phyloP scores from a whole-genome alignment of 148 eudicot genomes.

The Talinum fruticosum region DNA sequence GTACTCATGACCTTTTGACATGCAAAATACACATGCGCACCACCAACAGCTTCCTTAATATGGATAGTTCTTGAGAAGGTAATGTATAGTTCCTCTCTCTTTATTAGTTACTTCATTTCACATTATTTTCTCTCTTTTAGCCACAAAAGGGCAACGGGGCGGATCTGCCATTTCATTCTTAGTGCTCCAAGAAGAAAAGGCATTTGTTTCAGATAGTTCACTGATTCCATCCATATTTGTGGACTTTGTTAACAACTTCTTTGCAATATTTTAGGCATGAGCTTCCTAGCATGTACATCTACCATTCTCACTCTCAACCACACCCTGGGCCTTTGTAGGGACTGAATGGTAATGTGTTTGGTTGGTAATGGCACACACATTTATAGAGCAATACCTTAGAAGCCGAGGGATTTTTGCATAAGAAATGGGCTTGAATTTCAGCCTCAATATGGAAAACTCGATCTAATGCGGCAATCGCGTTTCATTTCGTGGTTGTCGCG shows the following conservation, averaged over 20 bases:
- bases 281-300: too few relatives aligned
- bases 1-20: neutral
- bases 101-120: too few relatives aligned
- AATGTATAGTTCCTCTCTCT: neutral
- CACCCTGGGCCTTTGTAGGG: too few relatives aligned
- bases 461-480: too few relatives aligned
- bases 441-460: too few relatives aligned
- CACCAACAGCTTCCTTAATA: neutral
- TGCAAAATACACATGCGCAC: neutral
- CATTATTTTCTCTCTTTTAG: neutral
- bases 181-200: neutral
- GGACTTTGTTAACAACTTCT: too few relatives aligned
- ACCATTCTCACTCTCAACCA: too few relatives aligned
- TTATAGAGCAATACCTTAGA: neutral
- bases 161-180: neutral
- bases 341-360: neutral
- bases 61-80: neutral
- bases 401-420: neutral
- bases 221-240: too few relatives aligned
- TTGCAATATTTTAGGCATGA: neutral
- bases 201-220: neutral
- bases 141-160: neutral
- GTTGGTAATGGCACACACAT: neutral
- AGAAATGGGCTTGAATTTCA: neutral
- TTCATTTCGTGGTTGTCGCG: too few relatives aligned